These are phyloP conservation scores for Actinomucor elegans DNA, from an alignment of 371 early-diverging fungal species.

Conservation along the genomic window DNA sequence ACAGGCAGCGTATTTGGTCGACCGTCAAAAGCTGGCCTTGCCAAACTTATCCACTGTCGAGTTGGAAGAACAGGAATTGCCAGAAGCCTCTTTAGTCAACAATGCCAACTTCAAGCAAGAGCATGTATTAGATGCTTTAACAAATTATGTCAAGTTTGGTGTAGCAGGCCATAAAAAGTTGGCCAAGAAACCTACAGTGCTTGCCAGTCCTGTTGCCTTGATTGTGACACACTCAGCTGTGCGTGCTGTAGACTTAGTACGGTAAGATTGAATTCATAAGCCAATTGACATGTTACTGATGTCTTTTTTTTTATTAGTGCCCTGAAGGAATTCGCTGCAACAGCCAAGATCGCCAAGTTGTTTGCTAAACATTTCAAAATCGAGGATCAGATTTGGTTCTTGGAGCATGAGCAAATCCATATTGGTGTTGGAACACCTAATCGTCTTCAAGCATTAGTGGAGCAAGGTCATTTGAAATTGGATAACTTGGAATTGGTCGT, in stretches of 20 bases:
- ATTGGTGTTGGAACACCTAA: conserved; percentile 85
- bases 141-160: conserved; percentile 62
- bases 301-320: conserved; percentile 14
- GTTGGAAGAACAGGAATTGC: conserved; percentile 47
- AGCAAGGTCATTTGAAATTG: conserved; percentile 62
- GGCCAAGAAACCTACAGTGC: conserved; percentile 48
- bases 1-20: conserved; percentile 48
- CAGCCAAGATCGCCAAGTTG: conserved; percentile 73
- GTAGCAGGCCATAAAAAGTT: conserved; percentile 52
- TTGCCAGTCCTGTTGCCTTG: conserved; percentile 65
- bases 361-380: conserved; percentile 88
- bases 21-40: conserved; percentile 53
- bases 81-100: conserved; percentile 47
- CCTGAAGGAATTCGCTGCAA: conserved; percentile 37
- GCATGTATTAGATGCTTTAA: conserved; percentile 53
- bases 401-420: conserved; percentile 62
- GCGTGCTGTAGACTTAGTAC: conserved; percentile 70
- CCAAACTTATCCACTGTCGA: conserved; percentile 52
- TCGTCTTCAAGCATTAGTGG: conserved; percentile 69
- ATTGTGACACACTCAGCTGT: conserved; percentile 77
- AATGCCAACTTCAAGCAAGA: conserved; percentile 51
- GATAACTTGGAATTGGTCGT: conserved; percentile 69
- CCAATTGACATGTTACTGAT: neutral
- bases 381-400: conserved; percentile 64
- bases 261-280: conserved; percentile 19